Percentiles rank a stretch among this genome's conserved stretches.
These are phyloP conservation scores for Paramecium pentaurelia DNA, from an alignment of 73 alveolate species.

Conservation along the genomic window DNA sequence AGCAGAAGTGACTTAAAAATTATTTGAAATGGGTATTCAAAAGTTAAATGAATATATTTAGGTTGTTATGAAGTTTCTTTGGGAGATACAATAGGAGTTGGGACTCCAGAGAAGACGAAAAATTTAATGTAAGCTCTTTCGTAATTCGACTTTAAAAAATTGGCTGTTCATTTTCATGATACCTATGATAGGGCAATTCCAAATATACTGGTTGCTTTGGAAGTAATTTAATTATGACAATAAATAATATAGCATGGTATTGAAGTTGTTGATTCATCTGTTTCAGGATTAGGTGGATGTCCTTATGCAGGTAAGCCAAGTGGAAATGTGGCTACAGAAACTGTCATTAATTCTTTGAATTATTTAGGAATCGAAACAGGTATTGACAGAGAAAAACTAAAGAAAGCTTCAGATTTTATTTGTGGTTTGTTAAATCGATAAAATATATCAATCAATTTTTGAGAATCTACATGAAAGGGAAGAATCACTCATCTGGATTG, in stretches of 20 bases:
- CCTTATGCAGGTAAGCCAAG: constrained; percentile 96
- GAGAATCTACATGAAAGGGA: not conserved
- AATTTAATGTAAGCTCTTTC: constrained; percentile 67
- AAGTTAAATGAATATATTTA: not conserved
- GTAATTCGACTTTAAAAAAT: constrained; percentile 64
- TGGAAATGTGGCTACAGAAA: constrained; percentile 96
- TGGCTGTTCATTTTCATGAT: constrained; percentile 93
- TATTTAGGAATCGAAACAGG: constrained; percentile 90
- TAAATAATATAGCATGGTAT: constrained; percentile 70
- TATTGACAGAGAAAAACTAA: constrained; percentile 66
- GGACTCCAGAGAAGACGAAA: constrained; percentile 83
- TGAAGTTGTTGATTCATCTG: constrained; percentile 84
- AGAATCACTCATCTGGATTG: constrained; percentile 14
- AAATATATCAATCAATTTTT: not conserved
- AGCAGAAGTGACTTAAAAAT: constrained; percentile 59
- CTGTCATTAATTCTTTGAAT: constrained; percentile 77
- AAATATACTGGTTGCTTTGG: constrained; percentile 79
- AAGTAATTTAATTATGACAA: constrained; percentile 30
- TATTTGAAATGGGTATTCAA: constrained; percentile 70
- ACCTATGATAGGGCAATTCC: constrained; percentile 86
- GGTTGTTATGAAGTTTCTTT: constrained; percentile 93
- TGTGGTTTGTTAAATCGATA: constrained; percentile 11
- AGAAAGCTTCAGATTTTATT: not conserved
- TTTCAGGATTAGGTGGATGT: constrained; percentile 97
- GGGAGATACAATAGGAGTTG: constrained; percentile 95